Conservation (phyloP, 1,284 basidiomycete species). For the Rhodotorula sp. region DNA sequence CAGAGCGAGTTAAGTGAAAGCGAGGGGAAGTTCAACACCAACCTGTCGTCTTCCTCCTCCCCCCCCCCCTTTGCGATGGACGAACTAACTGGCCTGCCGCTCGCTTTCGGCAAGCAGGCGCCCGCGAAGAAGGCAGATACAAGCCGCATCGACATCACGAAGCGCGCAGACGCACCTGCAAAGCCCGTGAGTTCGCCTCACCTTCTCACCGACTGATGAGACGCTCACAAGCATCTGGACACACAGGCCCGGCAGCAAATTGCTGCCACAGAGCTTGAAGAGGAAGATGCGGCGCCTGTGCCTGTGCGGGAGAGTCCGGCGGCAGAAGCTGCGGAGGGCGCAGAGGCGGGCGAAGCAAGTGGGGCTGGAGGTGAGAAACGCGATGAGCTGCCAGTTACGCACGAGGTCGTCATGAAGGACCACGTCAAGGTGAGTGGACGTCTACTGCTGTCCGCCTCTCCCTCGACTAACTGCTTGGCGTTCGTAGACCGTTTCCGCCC, state of each 20-base stretch:
- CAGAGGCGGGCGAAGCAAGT: not conserved
- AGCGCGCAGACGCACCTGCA: not conserved
- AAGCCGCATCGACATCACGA: constrained; percentile 6
- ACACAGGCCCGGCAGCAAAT: not conserved
- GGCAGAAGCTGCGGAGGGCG: not conserved
- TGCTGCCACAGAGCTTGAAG: too few relatives aligned
- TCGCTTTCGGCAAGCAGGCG: constrained; percentile 31
- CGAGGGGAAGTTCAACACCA: too few relatives aligned
- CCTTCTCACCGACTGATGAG: not conserved
- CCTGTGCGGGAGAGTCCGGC: not conserved
- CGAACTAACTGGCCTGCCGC: constrained; percentile 20
- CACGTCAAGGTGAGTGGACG: constrained; percentile 67
- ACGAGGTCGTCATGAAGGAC: constrained; percentile 86
- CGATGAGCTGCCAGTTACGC: constrained; percentile 55
- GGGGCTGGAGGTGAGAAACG: not conserved
- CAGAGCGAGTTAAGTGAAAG: too few relatives aligned
- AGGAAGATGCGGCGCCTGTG: too few relatives aligned
- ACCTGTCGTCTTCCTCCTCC: not conserved
- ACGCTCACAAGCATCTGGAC: not conserved
- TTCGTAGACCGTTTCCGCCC: constrained; percentile 75
- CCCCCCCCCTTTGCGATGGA: constrained; percentile 16
- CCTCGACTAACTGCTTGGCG: not conserved
- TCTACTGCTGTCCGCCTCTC: not conserved
- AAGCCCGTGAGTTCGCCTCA: not conserved
- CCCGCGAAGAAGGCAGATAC: not conserved